Evolutionary conservation across 106 monocot species (phyloP), one percentile per base, ranked within the genome.

Genomic region (Dactylorhiza incarnata): DNA sequence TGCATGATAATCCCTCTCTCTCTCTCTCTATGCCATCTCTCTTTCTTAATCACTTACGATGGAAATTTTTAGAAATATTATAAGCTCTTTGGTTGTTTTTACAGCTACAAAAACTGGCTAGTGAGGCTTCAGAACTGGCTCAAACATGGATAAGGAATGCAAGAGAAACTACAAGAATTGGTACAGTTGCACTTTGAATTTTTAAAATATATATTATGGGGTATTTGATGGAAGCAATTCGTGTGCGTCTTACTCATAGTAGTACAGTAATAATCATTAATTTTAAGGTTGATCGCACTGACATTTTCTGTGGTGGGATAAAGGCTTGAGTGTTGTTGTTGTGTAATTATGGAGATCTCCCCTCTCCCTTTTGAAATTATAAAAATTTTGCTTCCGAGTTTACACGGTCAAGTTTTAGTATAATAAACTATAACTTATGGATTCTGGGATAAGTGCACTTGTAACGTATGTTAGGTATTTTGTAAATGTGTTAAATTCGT

Each of bases 41-140:
- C 29, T 37, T 11, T 66, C 37, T 37, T 26, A 37, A 66, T 66
- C 37, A 14, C 66, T 66, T 37, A 13, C 3, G 24, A 66, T 66
- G 66, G 37, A 37, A 66, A 66, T 59, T n/a, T 22, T 22, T 22
- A 59, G 58, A 22, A 59, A 59, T 5, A 6, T 29, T 70, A 7
- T 46, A 44, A 45, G 17, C 69, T 70, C 45, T 70, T 70, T 44
- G 14, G 69, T 46, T 16, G 17, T 78, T 12, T 77, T n/a, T 46
- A 69, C 80, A 94, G 94, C 73, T 94, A 48, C 75, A 78, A 7
- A 65, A 88, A 74, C 77, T 81, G 79, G 88, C 79, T 44, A 83
- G 47, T 74, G 84, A 51, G 75, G 94, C 90, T 63, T 82, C 86
- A 78, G 90, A 90, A 63, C 48, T 85, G 61, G 88, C 90, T 69